Conservation (phyloP, 164 flowering plant species). For the Kingdonia uniflora region DNA sequence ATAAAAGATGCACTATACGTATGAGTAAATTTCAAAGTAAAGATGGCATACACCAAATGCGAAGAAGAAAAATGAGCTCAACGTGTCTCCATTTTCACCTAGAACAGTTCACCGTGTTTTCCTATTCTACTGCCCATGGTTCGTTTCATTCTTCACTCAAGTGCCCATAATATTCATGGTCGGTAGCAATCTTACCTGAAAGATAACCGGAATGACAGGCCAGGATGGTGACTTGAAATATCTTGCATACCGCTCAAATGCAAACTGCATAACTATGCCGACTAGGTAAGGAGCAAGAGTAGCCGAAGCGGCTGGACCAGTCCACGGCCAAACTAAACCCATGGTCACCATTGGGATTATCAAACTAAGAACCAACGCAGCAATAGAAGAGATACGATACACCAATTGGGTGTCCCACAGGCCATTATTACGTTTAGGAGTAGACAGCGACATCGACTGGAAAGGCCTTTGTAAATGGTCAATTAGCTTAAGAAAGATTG, state of each 20-base stretch:
- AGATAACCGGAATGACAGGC: slow-evolving; percentile 76
- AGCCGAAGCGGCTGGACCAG: slow-evolving; percentile 99
- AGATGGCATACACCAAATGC: no score
- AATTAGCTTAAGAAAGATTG: slow-evolving; percentile 55
- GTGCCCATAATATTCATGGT: no score
- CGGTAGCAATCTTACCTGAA: slow-evolving; percentile 44
- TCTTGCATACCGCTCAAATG: slow-evolving; percentile 85
- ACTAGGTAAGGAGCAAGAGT: slow-evolving; percentile 96
- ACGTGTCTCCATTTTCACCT: no score
- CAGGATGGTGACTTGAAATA: slow-evolving; percentile 62
- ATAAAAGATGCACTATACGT: no score
- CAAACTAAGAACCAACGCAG: slow-evolving; percentile 68
- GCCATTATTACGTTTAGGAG: slow-evolving; percentile 13
- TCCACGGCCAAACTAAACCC: slow-evolving; percentile 99
- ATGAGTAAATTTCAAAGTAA: no score
- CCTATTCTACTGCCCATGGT: no score
- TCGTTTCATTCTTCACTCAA: no score
- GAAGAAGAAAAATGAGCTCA: no score
- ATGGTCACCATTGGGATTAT: slow-evolving; percentile 86
- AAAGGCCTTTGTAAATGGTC: slow-evolving; percentile 42
- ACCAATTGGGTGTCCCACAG: slow-evolving; percentile 29
- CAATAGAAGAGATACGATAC: slow-evolving; percentile 62
- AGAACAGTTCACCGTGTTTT: no score
- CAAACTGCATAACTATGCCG: slow-evolving; percentile 87
- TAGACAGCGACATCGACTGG: slow-evolving; percentile 13